Conservation (phyloP, 352 stramenopile genomes). For the Phytophthora nicotianae region DNA sequence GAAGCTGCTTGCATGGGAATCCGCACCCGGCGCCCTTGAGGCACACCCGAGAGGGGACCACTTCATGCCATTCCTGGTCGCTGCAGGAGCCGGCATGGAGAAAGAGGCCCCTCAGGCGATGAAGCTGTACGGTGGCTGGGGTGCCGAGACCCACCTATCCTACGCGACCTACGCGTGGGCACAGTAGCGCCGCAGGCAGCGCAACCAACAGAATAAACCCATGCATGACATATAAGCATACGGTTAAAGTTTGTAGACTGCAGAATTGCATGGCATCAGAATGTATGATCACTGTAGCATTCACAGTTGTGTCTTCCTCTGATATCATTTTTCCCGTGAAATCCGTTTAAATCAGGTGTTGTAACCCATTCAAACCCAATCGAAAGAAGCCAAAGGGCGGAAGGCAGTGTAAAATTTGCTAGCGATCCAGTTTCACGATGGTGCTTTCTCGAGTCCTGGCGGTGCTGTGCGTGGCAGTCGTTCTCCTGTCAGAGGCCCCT, state of each 20-base stretch:
- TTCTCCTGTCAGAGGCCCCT: slow-evolving; percentile 26
- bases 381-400: slow-evolving; percentile 10
- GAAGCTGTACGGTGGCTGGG: slow-evolving; percentile 51
- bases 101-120: slow-evolving; percentile 24
- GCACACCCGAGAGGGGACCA: slow-evolving; percentile 54
- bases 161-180: slow-evolving; percentile 54
- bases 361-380: slow-evolving; percentile 18
- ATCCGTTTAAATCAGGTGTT: slow-evolving; percentile 17
- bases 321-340: neutral
- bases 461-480: slow-evolving; percentile 43
- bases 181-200: no score
- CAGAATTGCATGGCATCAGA: neutral
- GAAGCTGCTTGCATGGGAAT: slow-evolving; percentile 48
- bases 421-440: slow-evolving; percentile 27
- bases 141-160: slow-evolving; percentile 35
- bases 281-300: no score
- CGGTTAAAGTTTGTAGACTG: neutral
- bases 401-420: slow-evolving; percentile 6
- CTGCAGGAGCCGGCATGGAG: slow-evolving; percentile 60
- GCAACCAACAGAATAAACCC: no score
- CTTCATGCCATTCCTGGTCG: slow-evolving; percentile 63
- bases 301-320: no score
- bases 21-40: slow-evolving; percentile 39
- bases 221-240: no score
- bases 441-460: slow-evolving; percentile 42